These are phyloP conservation scores for Saturnispora dispora DNA, from an alignment of 805 yeast species.

Conservation along the genomic window DNA sequence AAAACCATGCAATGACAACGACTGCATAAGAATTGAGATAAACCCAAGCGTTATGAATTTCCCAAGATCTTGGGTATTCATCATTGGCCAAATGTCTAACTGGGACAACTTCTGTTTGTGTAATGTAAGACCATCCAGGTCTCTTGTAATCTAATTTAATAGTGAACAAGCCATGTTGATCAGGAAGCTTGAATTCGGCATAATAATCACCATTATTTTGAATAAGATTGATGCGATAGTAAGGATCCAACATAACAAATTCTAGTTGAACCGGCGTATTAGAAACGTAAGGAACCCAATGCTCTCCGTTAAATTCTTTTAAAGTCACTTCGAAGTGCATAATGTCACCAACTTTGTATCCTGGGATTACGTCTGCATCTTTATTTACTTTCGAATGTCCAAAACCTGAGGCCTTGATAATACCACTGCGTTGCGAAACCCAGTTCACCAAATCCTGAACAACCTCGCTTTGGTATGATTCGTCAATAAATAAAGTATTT, in stretches of 20 bases:
- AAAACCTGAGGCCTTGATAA: conserved; percentile 47
- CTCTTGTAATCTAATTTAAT: conserved; percentile 72
- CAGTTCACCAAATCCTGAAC: conserved; percentile 48
- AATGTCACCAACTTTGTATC: conserved; percentile 72
- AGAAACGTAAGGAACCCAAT: conserved; percentile 57
- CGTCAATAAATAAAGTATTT: conserved; percentile 39
- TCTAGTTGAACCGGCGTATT: conserved; percentile 62
- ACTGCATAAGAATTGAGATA: conserved; percentile 63
- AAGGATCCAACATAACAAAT: conserved; percentile 88
- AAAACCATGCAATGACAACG: conserved; percentile 69
- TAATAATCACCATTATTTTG: conserved; percentile 40
- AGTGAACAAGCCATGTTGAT: conserved; percentile 95
- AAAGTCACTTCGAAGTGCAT: conserved; percentile 47
- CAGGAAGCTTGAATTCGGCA: conserved; percentile 67
- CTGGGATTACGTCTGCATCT: conserved; percentile 26
- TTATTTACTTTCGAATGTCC: conserved; percentile 39
- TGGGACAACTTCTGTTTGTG: conserved; percentile 61
- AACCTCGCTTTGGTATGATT: conserved; percentile 28
- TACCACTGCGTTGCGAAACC: conserved; percentile 64
- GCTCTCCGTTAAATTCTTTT: conserved; percentile 36
- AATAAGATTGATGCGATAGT: conserved; percentile 65
- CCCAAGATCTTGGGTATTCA: conserved; percentile 90
- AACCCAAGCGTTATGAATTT: conserved; percentile 88
- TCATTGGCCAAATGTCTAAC: conserved; percentile 93
- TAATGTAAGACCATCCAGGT: conserved; percentile 61